Evolutionary conservation across 805 yeast species (phyloP).

Genomic region (Yamadazyma paraphyllophila): DNA sequence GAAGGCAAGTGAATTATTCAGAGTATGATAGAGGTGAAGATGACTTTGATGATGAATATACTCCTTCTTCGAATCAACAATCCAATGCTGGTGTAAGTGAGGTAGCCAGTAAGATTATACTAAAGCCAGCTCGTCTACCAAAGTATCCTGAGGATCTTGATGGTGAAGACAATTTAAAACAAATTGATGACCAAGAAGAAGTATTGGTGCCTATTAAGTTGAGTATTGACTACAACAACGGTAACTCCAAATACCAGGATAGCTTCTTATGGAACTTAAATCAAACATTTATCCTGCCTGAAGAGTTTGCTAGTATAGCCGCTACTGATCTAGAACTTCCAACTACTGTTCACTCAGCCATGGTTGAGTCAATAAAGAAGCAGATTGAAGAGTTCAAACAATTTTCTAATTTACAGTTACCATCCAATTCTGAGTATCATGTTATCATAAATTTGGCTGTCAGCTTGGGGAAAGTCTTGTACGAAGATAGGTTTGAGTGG

Average conservation of each 20-base stretch:
- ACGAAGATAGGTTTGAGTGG: constrained; percentile 95
- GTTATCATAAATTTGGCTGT: constrained; percentile 80
- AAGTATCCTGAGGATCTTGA: constrained; percentile 22
- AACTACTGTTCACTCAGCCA: constrained; percentile 55
- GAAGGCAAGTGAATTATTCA: constrained; percentile 81
- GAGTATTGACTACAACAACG: constrained; percentile 56
- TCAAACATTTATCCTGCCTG: constrained; percentile 67
- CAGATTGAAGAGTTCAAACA: constrained; percentile 77
- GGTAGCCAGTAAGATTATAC: constrained; percentile 26
- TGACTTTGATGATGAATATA: constrained; percentile 30
- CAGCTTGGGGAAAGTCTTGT: constrained; percentile 76
- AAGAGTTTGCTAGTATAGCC: constrained; percentile 68
- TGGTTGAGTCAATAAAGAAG: constrained; percentile 68
- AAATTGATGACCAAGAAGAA: constrained; percentile 33
- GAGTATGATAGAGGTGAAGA: constrained; percentile 68
- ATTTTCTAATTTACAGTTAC: constrained; percentile 62
- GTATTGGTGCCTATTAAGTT: constrained; percentile 65
- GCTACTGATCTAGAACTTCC: constrained; percentile 85
- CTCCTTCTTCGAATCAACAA: constrained; percentile 9
- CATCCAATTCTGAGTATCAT: constrained; percentile 55
- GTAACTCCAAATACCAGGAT: constrained; percentile 51
- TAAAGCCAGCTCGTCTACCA: constrained; percentile 24
- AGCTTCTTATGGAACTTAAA: constrained; percentile 72
- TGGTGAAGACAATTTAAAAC: constrained; percentile 20
- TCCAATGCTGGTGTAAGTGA: constrained; percentile 14